These are phyloP conservation scores for Collybiopsis confluens DNA, from an alignment of 768 basidiomycete genomes.

Conservation along the genomic window DNA sequence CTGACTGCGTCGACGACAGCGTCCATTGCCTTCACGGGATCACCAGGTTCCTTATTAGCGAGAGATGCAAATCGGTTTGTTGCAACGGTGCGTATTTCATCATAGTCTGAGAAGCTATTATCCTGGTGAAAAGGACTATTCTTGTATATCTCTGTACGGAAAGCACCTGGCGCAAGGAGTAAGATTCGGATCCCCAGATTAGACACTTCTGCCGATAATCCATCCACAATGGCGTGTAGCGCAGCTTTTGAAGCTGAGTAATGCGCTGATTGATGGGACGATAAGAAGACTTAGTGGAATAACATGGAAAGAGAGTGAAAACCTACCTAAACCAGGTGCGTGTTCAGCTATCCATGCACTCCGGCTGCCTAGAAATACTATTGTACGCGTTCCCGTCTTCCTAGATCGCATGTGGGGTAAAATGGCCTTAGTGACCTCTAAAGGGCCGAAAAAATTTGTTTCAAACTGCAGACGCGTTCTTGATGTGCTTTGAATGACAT, in stretches of 20 bases:
- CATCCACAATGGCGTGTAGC: slow-evolving; percentile 2
- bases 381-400: slow-evolving; percentile 33
- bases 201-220: not conserved
- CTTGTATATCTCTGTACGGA: slow-evolving; percentile 3
- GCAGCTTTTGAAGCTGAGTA: slow-evolving; percentile 5
- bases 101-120: slow-evolving; percentile 46
- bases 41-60: slow-evolving; percentile 48
- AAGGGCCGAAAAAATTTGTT: slow-evolving; percentile 46
- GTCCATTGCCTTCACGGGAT: slow-evolving; percentile 57
- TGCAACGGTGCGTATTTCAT: slow-evolving; percentile 33
- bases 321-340: slow-evolving; percentile 13
- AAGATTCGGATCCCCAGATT: slow-evolving; percentile 2
- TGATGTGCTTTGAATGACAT: slow-evolving; percentile 8
- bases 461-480: slow-evolving; percentile 30
- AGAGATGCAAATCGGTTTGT: slow-evolving; percentile 27
- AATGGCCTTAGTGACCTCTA: slow-evolving; percentile 50
- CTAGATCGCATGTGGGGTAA: slow-evolving; percentile 49
- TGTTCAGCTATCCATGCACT: slow-evolving; percentile 48
- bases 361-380: slow-evolving; percentile 53
- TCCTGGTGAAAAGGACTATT: slow-evolving; percentile 23
- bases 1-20: slow-evolving; percentile 40
- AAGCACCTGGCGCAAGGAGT: slow-evolving; percentile 5
- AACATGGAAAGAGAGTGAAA: too few species aligned
- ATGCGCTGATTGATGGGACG: not conserved
- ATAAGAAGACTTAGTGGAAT: too few species aligned